A percentile compares a stretch with the other conserved stretches of the same genome.
phyloP scores from a whole-genome alignment of 1,284 basidiomycete genomes.

The Ceratobasidium sp. region DNA sequence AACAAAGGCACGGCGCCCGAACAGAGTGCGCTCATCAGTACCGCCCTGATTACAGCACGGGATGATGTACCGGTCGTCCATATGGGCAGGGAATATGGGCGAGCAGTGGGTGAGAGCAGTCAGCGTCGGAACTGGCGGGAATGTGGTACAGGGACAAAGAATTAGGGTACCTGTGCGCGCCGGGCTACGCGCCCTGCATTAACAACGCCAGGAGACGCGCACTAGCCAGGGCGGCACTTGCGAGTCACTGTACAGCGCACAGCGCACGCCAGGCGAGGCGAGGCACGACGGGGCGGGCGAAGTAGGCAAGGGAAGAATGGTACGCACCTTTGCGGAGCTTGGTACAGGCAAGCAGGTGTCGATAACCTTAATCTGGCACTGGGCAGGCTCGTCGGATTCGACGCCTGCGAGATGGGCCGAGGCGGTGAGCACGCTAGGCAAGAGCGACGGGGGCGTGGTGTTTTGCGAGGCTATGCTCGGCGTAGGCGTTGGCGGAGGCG shows the following conservation, averaged over 20 bases:
- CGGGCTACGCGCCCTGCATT: slow-evolving; percentile 43
- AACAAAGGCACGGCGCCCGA: too few species aligned
- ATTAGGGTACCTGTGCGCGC: slow-evolving; percentile 38
- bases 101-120: slow-evolving; percentile 64
- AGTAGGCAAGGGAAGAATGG: slow-evolving; percentile 51
- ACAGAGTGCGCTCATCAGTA: too few species aligned
- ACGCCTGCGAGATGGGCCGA: too few species aligned
- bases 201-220: background rate
- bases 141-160: slow-evolving; percentile 17
- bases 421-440: too few species aligned
- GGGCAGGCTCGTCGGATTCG: slow-evolving; percentile 57
- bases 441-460: too few species aligned
- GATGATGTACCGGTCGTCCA: too few species aligned
- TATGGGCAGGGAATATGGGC: slow-evolving; percentile 74
- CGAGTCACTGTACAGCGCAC: slow-evolving; percentile 19
- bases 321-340: slow-evolving; percentile 79
- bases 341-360: slow-evolving; percentile 79
- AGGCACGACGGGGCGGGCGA: slow-evolving; percentile 50
- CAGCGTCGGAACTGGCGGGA: slow-evolving; percentile 23
- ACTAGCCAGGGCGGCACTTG: background rate
- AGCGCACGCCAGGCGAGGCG: slow-evolving; percentile 64
- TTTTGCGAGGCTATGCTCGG: too few species aligned
- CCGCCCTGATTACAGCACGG: too few species aligned
- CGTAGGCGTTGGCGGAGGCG: too few species aligned
- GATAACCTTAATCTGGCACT: slow-evolving; percentile 73